Percentiles rank a stretch among this genome's conserved stretches.
These are phyloP conservation scores for Xylariales sp. DNA, from an alignment of 2,329 filamentous ascomycete genomes.

Conservation along the genomic window DNA sequence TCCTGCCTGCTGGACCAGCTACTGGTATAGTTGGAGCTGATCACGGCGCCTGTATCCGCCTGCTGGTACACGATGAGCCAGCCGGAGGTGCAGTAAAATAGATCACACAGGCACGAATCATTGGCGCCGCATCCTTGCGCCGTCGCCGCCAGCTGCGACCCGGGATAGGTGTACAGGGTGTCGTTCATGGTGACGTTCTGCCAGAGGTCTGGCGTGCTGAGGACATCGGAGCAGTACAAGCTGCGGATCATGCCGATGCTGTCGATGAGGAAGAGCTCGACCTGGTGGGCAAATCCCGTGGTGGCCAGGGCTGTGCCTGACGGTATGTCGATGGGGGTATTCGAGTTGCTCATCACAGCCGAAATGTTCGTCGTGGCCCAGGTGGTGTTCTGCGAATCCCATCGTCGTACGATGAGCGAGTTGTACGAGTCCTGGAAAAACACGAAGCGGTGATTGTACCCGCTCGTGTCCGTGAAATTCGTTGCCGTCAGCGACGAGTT, in stretches of 20 bases:
- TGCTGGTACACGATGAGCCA: not conserved
- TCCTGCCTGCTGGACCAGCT: conserved; percentile 11
- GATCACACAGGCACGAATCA: conserved; percentile 5
- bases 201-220: conserved; percentile 15
- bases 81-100: not conserved
- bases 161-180: conserved; percentile 12
- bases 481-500: conserved; percentile 15
- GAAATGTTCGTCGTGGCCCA: conserved; percentile 21
- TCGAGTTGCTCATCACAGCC: conserved; percentile 13
- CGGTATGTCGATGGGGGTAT: conserved; percentile 12
- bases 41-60: conserved; percentile 13
- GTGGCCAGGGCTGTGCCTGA: conserved; percentile 18
- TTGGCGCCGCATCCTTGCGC: conserved; percentile 15
- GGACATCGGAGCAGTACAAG: conserved; percentile 12
- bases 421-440: conserved; percentile 19
- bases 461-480: conserved; percentile 15
- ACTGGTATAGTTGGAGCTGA: conserved; percentile 14
- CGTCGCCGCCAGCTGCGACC: conserved; percentile 16
- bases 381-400: conserved; percentile 14
- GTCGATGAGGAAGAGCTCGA: conserved; percentile 17
- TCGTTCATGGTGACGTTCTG: conserved; percentile 13
- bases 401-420: conserved; percentile 13
- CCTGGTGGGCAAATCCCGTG: conserved; percentile 15
- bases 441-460: conserved; percentile 12
- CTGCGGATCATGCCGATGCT: conserved; percentile 13